Conservation (phyloP, 179 eudicot species). For the Beta lomatogona region DNA sequence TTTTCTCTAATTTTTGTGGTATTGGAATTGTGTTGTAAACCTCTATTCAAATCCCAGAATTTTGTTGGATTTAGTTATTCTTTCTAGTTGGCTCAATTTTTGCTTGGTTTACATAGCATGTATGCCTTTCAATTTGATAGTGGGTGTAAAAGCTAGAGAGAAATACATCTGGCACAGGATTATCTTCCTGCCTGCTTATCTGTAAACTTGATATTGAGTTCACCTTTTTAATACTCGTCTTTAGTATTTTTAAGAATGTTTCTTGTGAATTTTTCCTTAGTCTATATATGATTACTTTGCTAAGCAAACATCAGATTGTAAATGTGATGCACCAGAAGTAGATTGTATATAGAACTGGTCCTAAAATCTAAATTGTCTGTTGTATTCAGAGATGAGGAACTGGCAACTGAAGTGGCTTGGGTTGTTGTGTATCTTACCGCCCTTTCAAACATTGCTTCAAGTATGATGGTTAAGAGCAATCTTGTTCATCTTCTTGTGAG, state of each 20-base stretch:
- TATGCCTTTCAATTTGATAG: not conserved
- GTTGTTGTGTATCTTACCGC: constrained; percentile 95
- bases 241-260: not conserved
- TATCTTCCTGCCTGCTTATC: not conserved
- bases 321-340: not conserved
- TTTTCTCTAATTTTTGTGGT: not conserved
- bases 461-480: constrained; percentile 70
- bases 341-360: not conserved
- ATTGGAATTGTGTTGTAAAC: not conserved
- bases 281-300: not conserved
- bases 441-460: constrained; percentile 75
- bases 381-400: constrained; percentile 82
- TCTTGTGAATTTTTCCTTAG: not conserved
- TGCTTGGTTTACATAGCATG: not conserved
- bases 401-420: constrained; percentile 99
- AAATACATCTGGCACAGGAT: too few relatives aligned
- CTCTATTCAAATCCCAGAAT: not conserved
- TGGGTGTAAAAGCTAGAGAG: not conserved
- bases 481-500: constrained; percentile 81
- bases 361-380: constrained; percentile 11
- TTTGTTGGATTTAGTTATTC: not conserved
- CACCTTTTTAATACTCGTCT: not conserved
- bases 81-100: not conserved
- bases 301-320: not conserved
- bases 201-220: not conserved